Percentiles rank a stretch among this genome's conserved stretches.
These are phyloP conservation scores for Xylaria scruposa DNA, from an alignment of 495 filamentous ascomycete genomes.

Conservation along the genomic window DNA sequence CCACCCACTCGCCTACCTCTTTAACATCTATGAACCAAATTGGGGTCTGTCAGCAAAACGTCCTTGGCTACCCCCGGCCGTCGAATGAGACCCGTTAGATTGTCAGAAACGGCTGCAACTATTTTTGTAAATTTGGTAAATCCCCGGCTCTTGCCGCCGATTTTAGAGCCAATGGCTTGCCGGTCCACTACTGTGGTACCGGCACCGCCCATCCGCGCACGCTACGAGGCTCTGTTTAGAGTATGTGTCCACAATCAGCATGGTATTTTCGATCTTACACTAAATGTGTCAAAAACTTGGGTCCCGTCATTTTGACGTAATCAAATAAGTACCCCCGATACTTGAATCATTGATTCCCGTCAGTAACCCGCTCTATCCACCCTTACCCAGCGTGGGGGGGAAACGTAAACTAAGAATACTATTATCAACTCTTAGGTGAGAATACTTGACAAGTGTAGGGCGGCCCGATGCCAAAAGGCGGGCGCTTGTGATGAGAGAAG, in stretches of 20 bases:
- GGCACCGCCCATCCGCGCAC: conserved; percentile 25
- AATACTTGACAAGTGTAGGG: background rate
- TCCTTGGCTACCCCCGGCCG: conserved; percentile 8
- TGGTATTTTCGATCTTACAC: background rate
- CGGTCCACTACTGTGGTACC: conserved; percentile 24
- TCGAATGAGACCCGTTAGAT: conserved; percentile 22
- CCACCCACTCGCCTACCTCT: background rate
- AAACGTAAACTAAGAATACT: conserved; percentile 10
- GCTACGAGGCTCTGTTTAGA: conserved; percentile 13
- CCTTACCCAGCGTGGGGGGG: conserved; percentile 18
- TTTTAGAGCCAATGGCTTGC: conserved; percentile 25
- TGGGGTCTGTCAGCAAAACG: conserved; percentile 19
- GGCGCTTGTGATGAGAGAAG: background rate
- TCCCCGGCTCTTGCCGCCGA: conserved; percentile 20
- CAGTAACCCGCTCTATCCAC: conserved; percentile 13
- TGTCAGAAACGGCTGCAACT: conserved; percentile 22
- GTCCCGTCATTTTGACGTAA: conserved; percentile 5
- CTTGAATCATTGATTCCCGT: conserved; percentile 9
- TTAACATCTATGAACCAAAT: conserved; percentile 7
- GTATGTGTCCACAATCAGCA: conserved; percentile 21
- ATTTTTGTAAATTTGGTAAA: conserved; percentile 23
- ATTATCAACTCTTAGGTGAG: conserved; percentile 24
- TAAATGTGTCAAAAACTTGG: background rate
- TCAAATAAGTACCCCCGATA: background rate
- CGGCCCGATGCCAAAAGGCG: conserved; percentile 14